Evolutionary conservation across 2,329 filamentous ascomycete genomes (phyloP), one percentile per base, ranked within the genome.

Genomic region (Cyphellophora attinorum): DNA sequence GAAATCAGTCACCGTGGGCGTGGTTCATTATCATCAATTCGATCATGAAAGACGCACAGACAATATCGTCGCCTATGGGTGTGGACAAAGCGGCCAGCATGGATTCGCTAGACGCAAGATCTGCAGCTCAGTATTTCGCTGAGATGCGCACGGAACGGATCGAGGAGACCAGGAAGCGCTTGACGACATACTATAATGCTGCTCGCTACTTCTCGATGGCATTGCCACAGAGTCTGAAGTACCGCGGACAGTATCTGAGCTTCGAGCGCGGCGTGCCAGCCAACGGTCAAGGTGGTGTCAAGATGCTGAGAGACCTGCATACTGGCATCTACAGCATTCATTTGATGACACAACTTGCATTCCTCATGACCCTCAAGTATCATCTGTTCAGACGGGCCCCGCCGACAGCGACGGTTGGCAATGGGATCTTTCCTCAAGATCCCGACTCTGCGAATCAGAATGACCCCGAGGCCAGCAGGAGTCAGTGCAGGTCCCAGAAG

Each of bases 21-120:
- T 62, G 59, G 59, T 61, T 57, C 34, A 51, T 62, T 16, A 51
- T 60, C 19, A 50, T 60, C 27, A 61, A 60, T 41, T 60, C 58
- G 0, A 39, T 61, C 10, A 59, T 60, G 57, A 51, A 53, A 30
- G 52, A 58, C 17, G 58, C 59, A 1, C 57, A 61, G 38, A 41
- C 46, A 6, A 50, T 59, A 10, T 53, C 56, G 13, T 48, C 48
- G 29, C 52, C 53, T 2, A 17, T 51, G n/a, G 13, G 49, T 5
- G 39, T 52, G 11, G 46, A 48, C 27, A 33, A 31, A 29, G 15
- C 11, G 17, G 18, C 14, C 5, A 12, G 25, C 11, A 5, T 18
- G 16, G 23, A 32, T 41, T 33, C 18, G 14, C n/a, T 15, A 19
- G 30, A 16, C 11, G 5, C 11, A 30, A 12, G 16, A 13, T n/a